These are phyloP conservation scores for Plasmodium knowlesi DNA, from an alignment of 169 alveolate genomes.

Conservation along the genomic window DNA sequence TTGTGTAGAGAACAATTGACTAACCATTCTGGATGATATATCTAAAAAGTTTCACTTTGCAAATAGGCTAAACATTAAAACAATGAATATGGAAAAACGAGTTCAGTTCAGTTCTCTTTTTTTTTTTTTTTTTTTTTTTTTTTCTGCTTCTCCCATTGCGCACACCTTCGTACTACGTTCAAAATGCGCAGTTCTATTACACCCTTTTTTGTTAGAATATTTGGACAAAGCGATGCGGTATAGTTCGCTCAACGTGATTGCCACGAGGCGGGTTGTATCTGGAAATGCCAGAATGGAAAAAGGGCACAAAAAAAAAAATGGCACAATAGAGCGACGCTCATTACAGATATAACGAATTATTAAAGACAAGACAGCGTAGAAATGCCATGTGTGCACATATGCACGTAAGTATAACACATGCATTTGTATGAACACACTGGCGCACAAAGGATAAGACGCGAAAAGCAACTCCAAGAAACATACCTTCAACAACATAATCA, in stretches of 20 bases:
- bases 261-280: not conserved
- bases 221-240: not conserved
- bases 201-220: not conserved
- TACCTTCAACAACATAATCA: not conserved
- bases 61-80: not conserved
- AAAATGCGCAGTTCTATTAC: not conserved
- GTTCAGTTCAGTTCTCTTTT: not conserved
- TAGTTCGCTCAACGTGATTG: not conserved
- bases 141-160: not conserved
- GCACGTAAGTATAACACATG: not conserved
- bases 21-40: not conserved
- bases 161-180: not conserved
- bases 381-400: not conserved
- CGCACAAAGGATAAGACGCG: conserved; percentile 6
- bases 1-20: not conserved
- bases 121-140: not conserved
- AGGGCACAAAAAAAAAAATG: not conserved
- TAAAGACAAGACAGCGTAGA: not conserved
- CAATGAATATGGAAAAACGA: not conserved
- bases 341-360: not conserved
- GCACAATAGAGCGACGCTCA: not conserved
- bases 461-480: not conserved
- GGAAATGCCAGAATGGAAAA: not conserved
- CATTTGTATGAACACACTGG: not conserved
- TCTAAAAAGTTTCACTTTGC: not conserved